Evolutionary conservation across 805 yeast genomes (phyloP), one percentile per base, ranked within the genome.

Genomic region (Torulaspora quercuum): DNA sequence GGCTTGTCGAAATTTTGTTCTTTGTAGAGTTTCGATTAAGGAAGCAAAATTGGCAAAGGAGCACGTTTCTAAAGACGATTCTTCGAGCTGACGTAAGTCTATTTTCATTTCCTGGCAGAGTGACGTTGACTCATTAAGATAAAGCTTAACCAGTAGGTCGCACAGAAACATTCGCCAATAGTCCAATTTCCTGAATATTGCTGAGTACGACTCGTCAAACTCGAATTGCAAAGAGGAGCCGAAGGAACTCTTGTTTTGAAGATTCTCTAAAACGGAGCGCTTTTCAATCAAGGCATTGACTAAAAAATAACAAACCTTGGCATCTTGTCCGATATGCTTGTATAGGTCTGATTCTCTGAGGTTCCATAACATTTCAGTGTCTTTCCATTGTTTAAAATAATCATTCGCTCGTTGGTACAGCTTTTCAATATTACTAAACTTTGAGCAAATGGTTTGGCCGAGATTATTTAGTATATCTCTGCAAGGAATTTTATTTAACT

Each of bases 111-210:
- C 57, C 0, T 51, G 33, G 27, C 65, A 59, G 2, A 70, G 46
- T 2, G 44, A 42, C 7, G 41, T 52, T 34, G 72, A 61, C 2
- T 35, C 54, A 37, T 1, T 47, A 42, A 5, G 50, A 52, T 25
- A 80, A 49, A 12, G 60, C 49, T 2, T 52, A 57, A 3, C 75
- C 61, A 57, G 78, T 73, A 19, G 55, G 55, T 1, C 46, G 42
- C 6, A 72, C 27, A 5, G 78, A 52, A 2, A 67, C 67, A 25
- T 61, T 64, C 78, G 82, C 76, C 86, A 82, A 2, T 53, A 45
- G 40, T 78, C 82, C 61, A 74, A 80, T 47, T 73, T 76, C 3
- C 77, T 55, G 24, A 60, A 63, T 5, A 78, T 66, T 23, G 13
- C 11, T 15, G 25, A 15, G 9, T 20, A 29, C 8, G 25, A 24